phyloP scores from a whole-genome alignment of 2,329 filamentous ascomycete genomes.

The Ophiostoma quercus region DNA sequence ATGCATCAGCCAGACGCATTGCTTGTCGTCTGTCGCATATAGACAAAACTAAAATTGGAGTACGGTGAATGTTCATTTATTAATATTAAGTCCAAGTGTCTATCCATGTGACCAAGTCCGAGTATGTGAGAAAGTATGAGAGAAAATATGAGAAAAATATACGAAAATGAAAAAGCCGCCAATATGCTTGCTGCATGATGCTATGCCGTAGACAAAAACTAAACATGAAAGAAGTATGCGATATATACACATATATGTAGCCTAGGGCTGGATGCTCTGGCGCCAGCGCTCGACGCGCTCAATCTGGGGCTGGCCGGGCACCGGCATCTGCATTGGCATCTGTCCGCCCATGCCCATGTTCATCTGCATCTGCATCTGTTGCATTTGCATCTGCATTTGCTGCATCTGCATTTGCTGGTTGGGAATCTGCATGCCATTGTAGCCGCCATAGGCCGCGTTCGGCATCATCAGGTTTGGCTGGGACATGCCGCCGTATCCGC shows the following conservation, averaged over 20 bases:
- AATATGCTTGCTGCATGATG: neutral
- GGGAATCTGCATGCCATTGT: conserved; percentile 6
- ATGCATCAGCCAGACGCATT: conserved; percentile 17
- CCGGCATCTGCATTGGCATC: conserved; percentile 27
- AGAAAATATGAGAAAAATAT: neutral
- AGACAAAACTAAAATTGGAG: conserved; percentile 20
- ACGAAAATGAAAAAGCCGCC: neutral
- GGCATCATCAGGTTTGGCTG: conserved; percentile 11
- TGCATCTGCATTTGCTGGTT: conserved; percentile 4
- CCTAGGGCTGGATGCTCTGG: conserved; percentile 31
- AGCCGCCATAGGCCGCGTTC: neutral
- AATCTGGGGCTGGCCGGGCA: conserved; percentile 29
- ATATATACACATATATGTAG: neutral
- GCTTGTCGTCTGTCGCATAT: conserved; percentile 15
- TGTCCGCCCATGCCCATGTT: conserved; percentile 17
- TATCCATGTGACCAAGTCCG: too few species aligned
- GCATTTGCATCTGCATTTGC: conserved; percentile 2
- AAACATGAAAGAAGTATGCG: neutral
- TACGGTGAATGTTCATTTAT: conserved; percentile 13
- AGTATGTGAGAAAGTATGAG: too few species aligned
- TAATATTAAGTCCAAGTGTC: neutral
- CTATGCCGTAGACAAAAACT: neutral
- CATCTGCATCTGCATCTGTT: conserved; percentile 21
- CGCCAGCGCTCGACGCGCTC: conserved; percentile 37
- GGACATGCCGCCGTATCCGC: conserved; percentile 15